Evolutionary conservation across 805 yeast species (phyloP), one percentile per base, ranked within the genome.

Genomic region (Candida maris): DNA sequence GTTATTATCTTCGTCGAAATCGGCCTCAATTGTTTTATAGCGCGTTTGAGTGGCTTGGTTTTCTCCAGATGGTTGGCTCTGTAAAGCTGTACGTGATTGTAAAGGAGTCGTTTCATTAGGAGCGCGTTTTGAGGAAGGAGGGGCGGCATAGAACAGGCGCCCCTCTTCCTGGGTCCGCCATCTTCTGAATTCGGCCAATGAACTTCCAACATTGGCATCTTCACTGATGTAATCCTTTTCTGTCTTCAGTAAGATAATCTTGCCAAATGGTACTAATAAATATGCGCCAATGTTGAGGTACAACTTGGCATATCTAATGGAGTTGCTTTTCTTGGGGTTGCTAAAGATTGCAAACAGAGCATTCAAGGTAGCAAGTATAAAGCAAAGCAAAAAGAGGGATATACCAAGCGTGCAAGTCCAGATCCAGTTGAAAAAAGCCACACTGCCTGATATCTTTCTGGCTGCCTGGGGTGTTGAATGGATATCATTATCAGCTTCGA

Each of bases 401-500:
- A 83, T 42, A 0, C 98, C 98, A 51, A 85, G 71, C 0, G 93
- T 71, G 4, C 73, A 35, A 1, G 83, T 61, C 96, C 97, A 93
- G 1, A 85, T 30, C 7, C 72, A 41, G 56, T 93, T 91, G 9
- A 87, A 79, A 2, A 84, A 29, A 48, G 66, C 69, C 4, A 88
- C 89, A 4, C 76, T 70, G 69, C 77, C 70, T 3, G 75, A 68
- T 6, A 85, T 77, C 4, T 64, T 65, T 41, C 74, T 65, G 43
- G 73, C 57, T 35, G 71, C 52, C 67, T 68, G 48, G 46, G 65
- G 50, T 13, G 80, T 75, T 31, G 87, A 89, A 60, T 91, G 97
- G 48, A 93, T 86, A 68, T 93, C 98, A 44, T 84, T 84, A 41
- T 86, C 95, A 2, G 97, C 97, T 40, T 86, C 81, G 27, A 79